Evolutionary conservation across 2,329 filamentous ascomycete species (phyloP), one percentile per base, ranked within the genome.

Genomic region (Trichoderma brevicompactum): DNA sequence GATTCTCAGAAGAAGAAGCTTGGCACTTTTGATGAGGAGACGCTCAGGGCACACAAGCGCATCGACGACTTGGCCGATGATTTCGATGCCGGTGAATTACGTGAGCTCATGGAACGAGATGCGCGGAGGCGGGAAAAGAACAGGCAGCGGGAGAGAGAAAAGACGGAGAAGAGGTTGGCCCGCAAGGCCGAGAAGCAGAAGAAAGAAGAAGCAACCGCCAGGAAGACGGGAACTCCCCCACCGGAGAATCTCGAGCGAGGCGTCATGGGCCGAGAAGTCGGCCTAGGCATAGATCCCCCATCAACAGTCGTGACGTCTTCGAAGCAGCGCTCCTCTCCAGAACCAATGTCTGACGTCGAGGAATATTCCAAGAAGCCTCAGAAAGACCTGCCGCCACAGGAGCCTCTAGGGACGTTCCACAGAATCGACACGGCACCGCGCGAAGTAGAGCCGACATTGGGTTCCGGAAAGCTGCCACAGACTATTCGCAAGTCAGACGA

Each of bases 51-150:
- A 3, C 85, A 86, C 70, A 87, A 89, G 78, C 78, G 87, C 72
- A 78, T 91, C 74, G 78, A 92, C 78, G 79, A 91, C 77, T 78
- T 98, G 50, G 95, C 93, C 23, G 91, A 98, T 74, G 90, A 92
- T 66, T 82, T 99, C 63, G 92, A 92, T 77, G 91, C 95, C 3
- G 87, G 90, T 60, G 94, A 92, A 70, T 77, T 99, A 44, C 86
- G 94, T 66, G 91, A 96, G 74, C 82, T 98, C 36, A 90, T 99
- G 86, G 95, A 99, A 72, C 84, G 95, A 66, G 95, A 99, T 73
- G 85, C 89, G 69, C 87, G 94, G 72, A 86, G 95, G 65, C 87
- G 85, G 69, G 92, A 97, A 70, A 87, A 88, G 74, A 94, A 91
- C 77, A 86, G 84, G 61, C 81, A 85, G 65, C 83, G 83, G 43